Base-by-base conservation (phyloP, 2,329 filamentous ascomycete species). In the Zasmidium citrigriseum region DNA sequence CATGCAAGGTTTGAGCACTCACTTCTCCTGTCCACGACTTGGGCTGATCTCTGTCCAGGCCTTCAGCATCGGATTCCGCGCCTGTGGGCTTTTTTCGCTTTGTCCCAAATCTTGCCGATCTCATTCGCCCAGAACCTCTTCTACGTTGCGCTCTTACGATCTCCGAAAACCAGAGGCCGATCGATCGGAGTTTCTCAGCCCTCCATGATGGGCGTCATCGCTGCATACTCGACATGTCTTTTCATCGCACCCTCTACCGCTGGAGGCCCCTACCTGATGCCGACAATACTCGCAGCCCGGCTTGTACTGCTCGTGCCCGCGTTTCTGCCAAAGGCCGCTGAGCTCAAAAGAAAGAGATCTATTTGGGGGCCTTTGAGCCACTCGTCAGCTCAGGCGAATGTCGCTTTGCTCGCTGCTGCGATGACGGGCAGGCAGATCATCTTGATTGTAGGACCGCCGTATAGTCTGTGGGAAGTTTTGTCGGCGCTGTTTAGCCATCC, bases 121-220 rank as follows among this genome's bases (percentile, higher is more conserved):
- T 72, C 70, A 1, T 74, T 73, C 54, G 60, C 68, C 2, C 70
- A 69, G 54, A 72, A 72, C 25, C 58, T 74, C 10, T 70, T 74
- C 58, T 72, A 69, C 50, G 45, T 73, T n/a, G 68, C 68, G 10
- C 47, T 72, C 12, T 56, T 71, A 20, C 57, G 62, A 12, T 57
- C 62, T 5, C 20, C 47, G 9, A 11, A 24, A 18, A 1, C n/a
- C n/a, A 44, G n/a, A 14, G 20, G 16, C 14, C 12, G 20, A 21
- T 23, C 4, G 4, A 21, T 51, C 20, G 23, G 2, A 14, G 2
- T 51, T 16, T 7, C 7, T 14, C 16, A 18, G 7, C 34, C 2
- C 4, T 10, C 11, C 1, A 55, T 55, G n/a, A 47, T 52, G 5
- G 34, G 14, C 25, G 49, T 48, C 20, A 55, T 63, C 44, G 57